Base-by-base conservation (phyloP, 768 basidiomycete species). In the Rhizopogon roseolus region DNA sequence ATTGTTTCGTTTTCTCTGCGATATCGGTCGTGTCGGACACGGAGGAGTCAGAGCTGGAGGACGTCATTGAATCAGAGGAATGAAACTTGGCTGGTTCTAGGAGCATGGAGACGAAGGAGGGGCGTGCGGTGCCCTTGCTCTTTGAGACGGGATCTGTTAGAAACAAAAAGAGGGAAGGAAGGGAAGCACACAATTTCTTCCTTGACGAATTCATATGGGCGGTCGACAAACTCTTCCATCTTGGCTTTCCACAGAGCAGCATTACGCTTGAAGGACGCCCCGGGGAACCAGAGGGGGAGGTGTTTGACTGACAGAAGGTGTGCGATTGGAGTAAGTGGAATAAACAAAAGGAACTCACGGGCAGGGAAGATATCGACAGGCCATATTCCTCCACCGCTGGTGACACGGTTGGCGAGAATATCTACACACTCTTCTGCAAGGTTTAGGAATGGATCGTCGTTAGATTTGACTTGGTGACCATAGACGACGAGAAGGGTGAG, bases 261-360 rank as follows among this genome's bases (percentile, higher is more conserved):
- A 54, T 84, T 84, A 17, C 70, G 67, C 64, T 81, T 80, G 71
- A 90, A 92, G 2, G 77, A 77, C 5, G 81, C 76, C 10, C 86
- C 86, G 19, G 89, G 89, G 44, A 81, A 70, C 84, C 85, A 89
- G 41, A 64, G 61, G 0, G 89, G 89, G 27, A 89, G 62, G 58
- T 80, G 64, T 61, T 75, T 77, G 59, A 90, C 74, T 66, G 60
- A 8, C 38, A 32, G 40, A 39, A 8, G 46, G 25, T 16, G 32
- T 41, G 13, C 8, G n/a, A 27, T 16, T 8, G 29, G 7, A 17
- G 14, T 19, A 14, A 27, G 6, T 11, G 6, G 3, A 3, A 27
- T 29, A 38, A 25, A 29, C 1, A 5, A 40, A 13, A 19, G 38
- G 46, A 4, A 16, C 71, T 50, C 50, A 75, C 72, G 32, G 19